These are phyloP conservation scores for Fragaria iinumae DNA, from an alignment of 306 rosid species.

Conservation along the genomic window DNA sequence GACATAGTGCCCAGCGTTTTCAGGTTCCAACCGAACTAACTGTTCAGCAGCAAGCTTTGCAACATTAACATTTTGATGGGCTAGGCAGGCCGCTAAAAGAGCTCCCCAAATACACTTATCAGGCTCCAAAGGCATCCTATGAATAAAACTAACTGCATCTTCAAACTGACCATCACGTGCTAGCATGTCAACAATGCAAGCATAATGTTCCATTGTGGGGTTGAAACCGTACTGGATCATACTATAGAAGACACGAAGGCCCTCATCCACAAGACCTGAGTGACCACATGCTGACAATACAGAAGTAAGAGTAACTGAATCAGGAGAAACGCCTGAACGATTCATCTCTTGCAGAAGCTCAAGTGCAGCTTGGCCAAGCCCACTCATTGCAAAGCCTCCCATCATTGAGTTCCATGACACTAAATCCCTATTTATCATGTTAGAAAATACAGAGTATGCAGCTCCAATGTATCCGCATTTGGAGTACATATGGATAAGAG, in stretches of 20 bases:
- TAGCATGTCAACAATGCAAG: constrained; percentile 50
- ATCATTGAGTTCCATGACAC: constrained; percentile 53
- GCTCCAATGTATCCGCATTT: constrained; percentile 38
- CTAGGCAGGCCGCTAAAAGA: constrained; percentile 48
- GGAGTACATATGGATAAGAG: constrained; percentile 44
- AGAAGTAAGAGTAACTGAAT: constrained; percentile 44
- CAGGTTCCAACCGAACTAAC: constrained; percentile 42
- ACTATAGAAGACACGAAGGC: constrained; percentile 43
- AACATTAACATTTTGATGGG: constrained; percentile 40
- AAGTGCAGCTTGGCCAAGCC: constrained; percentile 41
- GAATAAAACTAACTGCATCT: constrained; percentile 44
- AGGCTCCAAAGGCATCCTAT: constrained; percentile 36
- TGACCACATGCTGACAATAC: constrained; percentile 53
- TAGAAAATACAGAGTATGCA: constrained; percentile 40
- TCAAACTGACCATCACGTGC: constrained; percentile 41
- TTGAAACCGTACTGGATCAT: constrained; percentile 38
- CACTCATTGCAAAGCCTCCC: constrained; percentile 49
- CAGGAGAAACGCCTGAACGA: constrained; percentile 26
- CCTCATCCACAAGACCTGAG: constrained; percentile 49
- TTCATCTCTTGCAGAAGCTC: constrained; percentile 44
- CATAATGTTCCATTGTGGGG: constrained; percentile 43
- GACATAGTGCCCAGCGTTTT: constrained; percentile 41
- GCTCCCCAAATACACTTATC: constrained; percentile 53
- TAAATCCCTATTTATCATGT: constrained; percentile 37
- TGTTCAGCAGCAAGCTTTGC: constrained; percentile 45